Percentiles rank a stretch among this genome's conserved stretches.
Evolutionary conservation across 176 grass and related monocot genomes (phyloP).

Genomic region (Elymus sibiricus): DNA sequence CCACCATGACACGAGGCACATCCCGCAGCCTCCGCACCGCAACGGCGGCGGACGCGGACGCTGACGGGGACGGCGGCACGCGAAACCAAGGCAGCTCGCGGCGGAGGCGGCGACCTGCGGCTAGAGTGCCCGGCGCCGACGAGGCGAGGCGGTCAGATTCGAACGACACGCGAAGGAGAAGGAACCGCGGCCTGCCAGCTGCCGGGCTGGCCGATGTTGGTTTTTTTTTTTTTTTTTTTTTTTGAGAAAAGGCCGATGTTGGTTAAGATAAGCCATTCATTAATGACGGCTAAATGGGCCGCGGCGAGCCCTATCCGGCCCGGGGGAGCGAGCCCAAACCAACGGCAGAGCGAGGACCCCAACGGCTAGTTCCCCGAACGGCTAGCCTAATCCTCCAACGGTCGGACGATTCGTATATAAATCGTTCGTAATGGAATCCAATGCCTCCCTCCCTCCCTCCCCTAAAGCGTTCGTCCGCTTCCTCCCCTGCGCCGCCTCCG

Average conservation of each 20-base stretch:
- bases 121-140: not conserved
- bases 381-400: conserved; percentile 63
- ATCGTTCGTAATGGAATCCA: conserved; percentile 24
- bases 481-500: not conserved
- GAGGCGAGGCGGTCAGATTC: not conserved
- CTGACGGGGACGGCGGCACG: too few species aligned
- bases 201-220: not conserved
- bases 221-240: too few species aligned
- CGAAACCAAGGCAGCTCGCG: not conserved
- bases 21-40: not conserved
- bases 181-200: not conserved
- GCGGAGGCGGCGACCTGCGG: not conserved
- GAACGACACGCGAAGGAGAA: not conserved
- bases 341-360: not conserved
- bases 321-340: too few species aligned
- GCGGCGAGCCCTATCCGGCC: not conserved
- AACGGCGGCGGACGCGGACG: not conserved
- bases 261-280: not conserved
- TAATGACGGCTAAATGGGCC: not conserved
- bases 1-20: not conserved
- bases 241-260: too few species aligned
- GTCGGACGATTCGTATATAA: conserved; percentile 60
- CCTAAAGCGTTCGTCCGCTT: not conserved
- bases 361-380: conserved; percentile 17
- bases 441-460: not conserved